These are phyloP conservation scores for Peniophora sp. DNA, from an alignment of 1,284 basidiomycete species.

Conservation along the genomic window DNA sequence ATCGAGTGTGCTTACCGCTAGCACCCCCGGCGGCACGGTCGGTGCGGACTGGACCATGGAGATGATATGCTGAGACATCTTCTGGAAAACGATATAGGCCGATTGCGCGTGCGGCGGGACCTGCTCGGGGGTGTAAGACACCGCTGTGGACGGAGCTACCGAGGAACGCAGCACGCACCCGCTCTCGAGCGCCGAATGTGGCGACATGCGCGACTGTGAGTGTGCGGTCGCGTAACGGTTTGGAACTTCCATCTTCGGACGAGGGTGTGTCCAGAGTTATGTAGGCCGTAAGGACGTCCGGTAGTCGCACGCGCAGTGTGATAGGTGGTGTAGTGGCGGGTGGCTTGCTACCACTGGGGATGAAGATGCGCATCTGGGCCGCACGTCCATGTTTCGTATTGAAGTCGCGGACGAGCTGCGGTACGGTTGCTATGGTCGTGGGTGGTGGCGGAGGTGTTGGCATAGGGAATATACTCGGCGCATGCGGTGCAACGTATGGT, in stretches of 20 bases:
- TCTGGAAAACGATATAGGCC: slow-evolving; percentile 53
- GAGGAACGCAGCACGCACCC: slow-evolving; percentile 27
- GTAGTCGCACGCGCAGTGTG: slow-evolving; percentile 11
- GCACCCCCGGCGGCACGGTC: slow-evolving; percentile 36
- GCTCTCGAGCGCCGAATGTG: slow-evolving; percentile 61
- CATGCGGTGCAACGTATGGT: slow-evolving; percentile 8
- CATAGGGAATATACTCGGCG: slow-evolving; percentile 9
- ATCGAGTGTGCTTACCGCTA: slow-evolving; percentile 30
- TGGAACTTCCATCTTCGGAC: neutral
- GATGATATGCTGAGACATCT: slow-evolving; percentile 55
- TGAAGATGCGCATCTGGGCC: slow-evolving; percentile 10
- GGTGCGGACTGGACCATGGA: slow-evolving; percentile 49
- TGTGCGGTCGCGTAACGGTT: slow-evolving; percentile 2
- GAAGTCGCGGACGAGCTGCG: slow-evolving; percentile 10
- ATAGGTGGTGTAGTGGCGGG: slow-evolving; percentile 7
- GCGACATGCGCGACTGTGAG: slow-evolving; percentile 52
- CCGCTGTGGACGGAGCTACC: neutral
- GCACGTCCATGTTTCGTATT: slow-evolving; percentile 8
- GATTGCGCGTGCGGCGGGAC: slow-evolving; percentile 62
- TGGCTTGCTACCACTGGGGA: slow-evolving; percentile 2
- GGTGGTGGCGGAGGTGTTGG: neutral
- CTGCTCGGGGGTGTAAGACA: slow-evolving; percentile 23
- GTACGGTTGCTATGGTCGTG: slow-evolving; percentile 7
- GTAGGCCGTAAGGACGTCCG: slow-evolving; percentile 12
- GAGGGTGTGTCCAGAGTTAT: slow-evolving; percentile 9